phyloP scores from a whole-genome alignment of 768 basidiomycete species.

The Brasilioporus rufonigricans region DNA sequence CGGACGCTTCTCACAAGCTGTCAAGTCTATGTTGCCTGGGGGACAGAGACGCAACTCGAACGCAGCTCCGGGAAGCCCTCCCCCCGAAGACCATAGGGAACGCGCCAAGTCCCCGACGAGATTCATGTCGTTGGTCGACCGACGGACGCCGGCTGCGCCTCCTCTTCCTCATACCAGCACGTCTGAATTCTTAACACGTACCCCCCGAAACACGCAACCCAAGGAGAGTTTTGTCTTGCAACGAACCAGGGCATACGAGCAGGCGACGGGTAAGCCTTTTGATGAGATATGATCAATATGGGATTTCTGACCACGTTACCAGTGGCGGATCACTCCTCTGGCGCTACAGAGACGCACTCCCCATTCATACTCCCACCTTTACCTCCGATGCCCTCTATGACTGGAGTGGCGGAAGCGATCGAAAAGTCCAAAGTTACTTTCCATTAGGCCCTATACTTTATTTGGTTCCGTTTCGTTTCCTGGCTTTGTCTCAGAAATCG shows the following conservation, averaged over 20 bases:
- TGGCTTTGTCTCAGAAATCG: not conserved
- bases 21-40: constrained; percentile 28
- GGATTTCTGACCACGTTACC: not conserved
- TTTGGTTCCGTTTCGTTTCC: not conserved
- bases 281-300: not conserved
- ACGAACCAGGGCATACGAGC: constrained; percentile 28
- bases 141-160: constrained; percentile 4
- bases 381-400: constrained; percentile 30
- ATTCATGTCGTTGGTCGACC: constrained; percentile 16
- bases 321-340: constrained; percentile 1
- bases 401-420: constrained; percentile 13
- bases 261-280: constrained; percentile 17
- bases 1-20: constrained; percentile 19
- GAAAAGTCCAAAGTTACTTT: constrained; percentile 6
- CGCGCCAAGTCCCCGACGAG: constrained; percentile 7
- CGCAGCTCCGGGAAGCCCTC: not conserved
- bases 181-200: constrained; percentile 10
- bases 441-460: not conserved
- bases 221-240: constrained; percentile 31
- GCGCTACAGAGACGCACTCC: constrained; percentile 10
- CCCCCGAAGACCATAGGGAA: constrained; percentile 9
- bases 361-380: constrained; percentile 42
- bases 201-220: constrained; percentile 4
- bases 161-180: not conserved
- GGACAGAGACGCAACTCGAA: constrained; percentile 15